Base-by-base conservation (phyloP, 2,329 filamentous ascomycete species). In the Fusarium nematophilum region DNA sequence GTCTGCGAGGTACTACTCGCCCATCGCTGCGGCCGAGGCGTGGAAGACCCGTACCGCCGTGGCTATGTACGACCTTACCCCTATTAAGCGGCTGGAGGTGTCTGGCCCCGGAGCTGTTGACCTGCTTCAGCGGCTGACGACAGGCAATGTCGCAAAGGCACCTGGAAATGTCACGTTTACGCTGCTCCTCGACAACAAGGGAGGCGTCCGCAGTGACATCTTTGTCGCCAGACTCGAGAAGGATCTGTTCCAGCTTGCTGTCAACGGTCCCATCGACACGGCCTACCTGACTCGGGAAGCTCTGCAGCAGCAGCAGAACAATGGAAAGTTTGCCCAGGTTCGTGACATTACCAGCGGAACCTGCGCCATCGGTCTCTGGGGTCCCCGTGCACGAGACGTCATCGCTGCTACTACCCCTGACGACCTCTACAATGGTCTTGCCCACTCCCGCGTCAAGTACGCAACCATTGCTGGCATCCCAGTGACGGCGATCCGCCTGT, bases 1-100 rank as follows among this genome's bases (percentile, higher is more conserved):
- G 86, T 85, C 86, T 1, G 73, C 80, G 0, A 73, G 75, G 18
- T 85, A 81, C 57, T 83, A 86, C 68, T 88, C 85, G 0, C 82
- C 85, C 0, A 82, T 88, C 30, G 78, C 81, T 1, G 85, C 84
- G 0, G 85, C 76, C 1, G 86, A 89, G 68, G 86, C 86, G 0
- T 88, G 85, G 85, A 88, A 86, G 75, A 88, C 86, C 2, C 79
- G 86, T 2, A 86, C 84, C 5, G 81, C 83, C 0, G 85, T 82
- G 3, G 86, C 83, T 7, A 78, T 89, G 79, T 89, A 84, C 65
- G 86, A 89, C 60, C 81, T 88, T 78, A 87, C 85, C 2, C 81
- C 86, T 0, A 78, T 87, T 29, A 80, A 85, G 17, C 78, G 86
- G 2, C 75, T 89, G 3, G 83, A 87, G 52, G 75, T 88, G 0